Percentiles rank a stretch among this genome's conserved stretches.
phyloP scores from a whole-genome alignment of 2,329 filamentous ascomycete species.

The Penicillium sclerotiorum region DNA sequence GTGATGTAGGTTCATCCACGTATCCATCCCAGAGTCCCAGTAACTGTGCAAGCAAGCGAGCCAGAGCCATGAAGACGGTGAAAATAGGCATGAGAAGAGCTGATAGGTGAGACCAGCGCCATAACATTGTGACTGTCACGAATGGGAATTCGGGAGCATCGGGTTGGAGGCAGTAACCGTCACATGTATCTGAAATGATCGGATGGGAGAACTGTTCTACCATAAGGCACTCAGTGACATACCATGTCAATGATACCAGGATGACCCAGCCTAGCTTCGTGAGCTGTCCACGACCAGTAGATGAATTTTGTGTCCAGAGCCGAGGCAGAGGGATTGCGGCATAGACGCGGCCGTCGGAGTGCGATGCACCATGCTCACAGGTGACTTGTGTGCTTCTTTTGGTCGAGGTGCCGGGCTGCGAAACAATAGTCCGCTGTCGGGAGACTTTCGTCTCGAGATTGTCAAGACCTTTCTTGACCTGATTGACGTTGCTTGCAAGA shows the following conservation, averaged over 20 bases:
- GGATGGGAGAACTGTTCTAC: constrained; percentile 57
- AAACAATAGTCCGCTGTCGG: constrained; percentile 22
- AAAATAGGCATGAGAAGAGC: constrained; percentile 32
- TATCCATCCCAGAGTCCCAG: constrained; percentile 48
- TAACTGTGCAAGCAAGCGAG: constrained; percentile 36
- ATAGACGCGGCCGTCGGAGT: constrained; percentile 32
- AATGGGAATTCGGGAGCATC: constrained; percentile 59
- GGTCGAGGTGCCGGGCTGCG: constrained; percentile 15
- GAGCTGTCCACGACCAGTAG: constrained; percentile 32
- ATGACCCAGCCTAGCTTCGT: constrained; percentile 45
- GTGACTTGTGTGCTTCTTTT: constrained; percentile 6
- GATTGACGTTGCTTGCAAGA: constrained; percentile 43
- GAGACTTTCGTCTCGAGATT: constrained; percentile 42
- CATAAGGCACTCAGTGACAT: constrained; percentile 51
- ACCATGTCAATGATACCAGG: constrained; percentile 51
- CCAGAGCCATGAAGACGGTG: constrained; percentile 33
- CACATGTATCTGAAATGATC: constrained; percentile 50
- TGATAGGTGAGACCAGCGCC: constrained; percentile 47
- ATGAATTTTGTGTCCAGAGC: constrained; percentile 36
- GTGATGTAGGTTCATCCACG: constrained; percentile 34
- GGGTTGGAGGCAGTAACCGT: constrained; percentile 53
- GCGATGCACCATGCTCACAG: constrained; percentile 28
- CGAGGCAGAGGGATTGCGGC: constrained; percentile 38
- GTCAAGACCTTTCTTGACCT: constrained; percentile 44
- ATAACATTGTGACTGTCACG: constrained; percentile 59